Conservation (phyloP, 2,329 filamentous ascomycete genomes). For the Alternaria metachromatica region DNA sequence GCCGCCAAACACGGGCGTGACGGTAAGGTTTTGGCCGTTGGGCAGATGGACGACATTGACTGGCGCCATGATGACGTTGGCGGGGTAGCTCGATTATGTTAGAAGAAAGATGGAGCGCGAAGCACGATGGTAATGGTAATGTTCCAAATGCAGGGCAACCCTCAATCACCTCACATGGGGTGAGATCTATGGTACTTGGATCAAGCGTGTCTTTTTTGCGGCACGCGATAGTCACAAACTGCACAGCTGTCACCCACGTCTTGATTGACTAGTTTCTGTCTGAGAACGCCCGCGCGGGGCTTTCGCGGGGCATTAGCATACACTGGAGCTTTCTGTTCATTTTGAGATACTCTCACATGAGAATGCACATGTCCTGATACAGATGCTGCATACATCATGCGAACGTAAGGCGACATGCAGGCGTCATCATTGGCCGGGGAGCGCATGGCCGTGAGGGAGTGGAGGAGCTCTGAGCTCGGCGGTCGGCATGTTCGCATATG, state of each 20-base stretch:
- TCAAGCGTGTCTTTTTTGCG: conserved; percentile 4
- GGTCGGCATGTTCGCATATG: conserved; percentile 27
- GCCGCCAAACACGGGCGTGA: conserved; percentile 88
- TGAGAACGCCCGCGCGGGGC: conserved; percentile 22
- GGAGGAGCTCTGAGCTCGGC: conserved; percentile 27
- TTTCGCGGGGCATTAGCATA: conserved; percentile 9
- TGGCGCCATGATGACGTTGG: conserved; percentile 49
- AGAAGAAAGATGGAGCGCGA: conserved; percentile 4
- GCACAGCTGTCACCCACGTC: conserved; percentile 13
- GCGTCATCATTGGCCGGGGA: conserved; percentile 21
- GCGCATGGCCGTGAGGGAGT: conserved; percentile 4
- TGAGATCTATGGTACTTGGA: conserved; percentile 13
- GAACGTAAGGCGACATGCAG: background rate
- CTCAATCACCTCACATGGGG: conserved; percentile 26
- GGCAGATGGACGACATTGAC: conserved; percentile 71
- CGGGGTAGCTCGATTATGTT: conserved; percentile 28
- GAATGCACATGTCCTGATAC: background rate
- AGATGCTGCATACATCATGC: background rate
- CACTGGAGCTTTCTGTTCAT: background rate
- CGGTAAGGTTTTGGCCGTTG: conserved; percentile 83
- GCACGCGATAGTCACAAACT: conserved; percentile 30
- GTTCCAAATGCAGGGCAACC: conserved; percentile 5
- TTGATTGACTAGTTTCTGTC: conserved; percentile 8
- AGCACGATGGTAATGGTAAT: background rate
- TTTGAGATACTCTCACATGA: background rate